Conservation (phyloP, 148 eudicot species). For the Fallopia convolvulus region DNA sequence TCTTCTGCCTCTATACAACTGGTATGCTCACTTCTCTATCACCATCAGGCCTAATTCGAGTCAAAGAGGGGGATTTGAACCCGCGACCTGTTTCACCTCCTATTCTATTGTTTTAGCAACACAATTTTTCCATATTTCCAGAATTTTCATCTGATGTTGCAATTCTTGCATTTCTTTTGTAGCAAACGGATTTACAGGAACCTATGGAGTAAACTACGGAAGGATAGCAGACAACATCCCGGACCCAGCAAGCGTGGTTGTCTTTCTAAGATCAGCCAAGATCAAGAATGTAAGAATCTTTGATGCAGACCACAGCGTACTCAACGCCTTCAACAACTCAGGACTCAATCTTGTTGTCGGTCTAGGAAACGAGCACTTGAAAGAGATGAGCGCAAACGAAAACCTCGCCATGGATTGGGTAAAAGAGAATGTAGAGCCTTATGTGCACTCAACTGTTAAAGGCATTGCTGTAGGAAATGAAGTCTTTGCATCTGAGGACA, state of each 20-base stretch:
- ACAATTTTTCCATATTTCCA: background rate
- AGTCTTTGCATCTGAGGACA: conserved; percentile 36
- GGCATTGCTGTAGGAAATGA: conserved; percentile 89
- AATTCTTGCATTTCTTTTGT: background rate
- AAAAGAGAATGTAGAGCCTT: conserved; percentile 60
- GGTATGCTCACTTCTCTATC: background rate
- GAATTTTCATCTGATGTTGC: background rate
- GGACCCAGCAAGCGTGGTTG: conserved; percentile 52
- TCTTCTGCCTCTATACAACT: background rate
- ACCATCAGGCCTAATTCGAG: no score
- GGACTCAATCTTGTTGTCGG: conserved; percentile 61
- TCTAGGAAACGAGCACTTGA: conserved; percentile 46
- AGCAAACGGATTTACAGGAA: conserved; percentile 48
- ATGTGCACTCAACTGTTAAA: conserved; percentile 42
- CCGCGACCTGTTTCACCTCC: no score
- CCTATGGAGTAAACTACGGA: conserved; percentile 78
- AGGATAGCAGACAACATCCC: conserved; percentile 65
- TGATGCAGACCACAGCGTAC: conserved; percentile 61
- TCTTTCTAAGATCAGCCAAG: conserved; percentile 54
- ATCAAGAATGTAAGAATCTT: conserved; percentile 66
- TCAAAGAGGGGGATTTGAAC: no score
- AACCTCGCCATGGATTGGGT: conserved; percentile 61
- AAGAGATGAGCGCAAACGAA: conserved; percentile 46
- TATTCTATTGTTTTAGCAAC: no score
- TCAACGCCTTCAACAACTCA: conserved; percentile 49